Evolutionary conservation across 257 asterid species (phyloP).

Genomic region (Solanum ahanhuiri): DNA sequence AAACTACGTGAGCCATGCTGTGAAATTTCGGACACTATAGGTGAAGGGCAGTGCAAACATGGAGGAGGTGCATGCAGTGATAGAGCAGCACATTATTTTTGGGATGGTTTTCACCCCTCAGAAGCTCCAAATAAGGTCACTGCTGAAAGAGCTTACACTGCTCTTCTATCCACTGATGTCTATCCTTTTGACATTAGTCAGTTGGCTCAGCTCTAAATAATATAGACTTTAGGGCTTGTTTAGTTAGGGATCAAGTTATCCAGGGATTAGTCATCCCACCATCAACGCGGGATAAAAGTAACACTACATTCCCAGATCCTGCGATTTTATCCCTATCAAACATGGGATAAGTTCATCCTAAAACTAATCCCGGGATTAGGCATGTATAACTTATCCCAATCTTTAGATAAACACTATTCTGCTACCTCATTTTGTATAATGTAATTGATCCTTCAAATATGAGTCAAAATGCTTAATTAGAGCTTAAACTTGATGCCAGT

Average conservation of each 20-base stretch:
- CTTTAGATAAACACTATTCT: not conserved
- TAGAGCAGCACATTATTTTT: conserved; percentile 13
- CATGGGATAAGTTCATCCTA: no score
- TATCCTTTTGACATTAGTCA: conserved; percentile 23
- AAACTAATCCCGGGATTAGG: not conserved
- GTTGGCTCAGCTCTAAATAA: conserved; percentile 8
- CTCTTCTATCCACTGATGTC: conserved; percentile 12
- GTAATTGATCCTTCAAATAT: not conserved
- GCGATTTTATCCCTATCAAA: not conserved
- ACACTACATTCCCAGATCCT: not conserved
- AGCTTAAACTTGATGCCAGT: not conserved
- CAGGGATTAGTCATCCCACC: not conserved
- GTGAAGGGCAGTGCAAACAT: conserved; percentile 15
- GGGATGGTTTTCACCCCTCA: conserved; percentile 31
- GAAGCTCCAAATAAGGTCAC: not conserved
- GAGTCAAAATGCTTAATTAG: not conserved
- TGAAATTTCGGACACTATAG: not conserved
- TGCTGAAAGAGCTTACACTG: conserved; percentile 16
- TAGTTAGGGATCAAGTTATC: not conserved
- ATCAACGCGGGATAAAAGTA: not conserved
- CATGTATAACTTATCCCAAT: not conserved
- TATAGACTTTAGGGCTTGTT: not conserved
- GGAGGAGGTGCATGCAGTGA: conserved; percentile 17
- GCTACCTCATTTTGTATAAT: not conserved
- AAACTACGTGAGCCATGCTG: conserved; percentile 20